Evolutionary conservation across 2,329 filamentous ascomycete species (phyloP).

Genomic region (Calonectria honghensis): DNA sequence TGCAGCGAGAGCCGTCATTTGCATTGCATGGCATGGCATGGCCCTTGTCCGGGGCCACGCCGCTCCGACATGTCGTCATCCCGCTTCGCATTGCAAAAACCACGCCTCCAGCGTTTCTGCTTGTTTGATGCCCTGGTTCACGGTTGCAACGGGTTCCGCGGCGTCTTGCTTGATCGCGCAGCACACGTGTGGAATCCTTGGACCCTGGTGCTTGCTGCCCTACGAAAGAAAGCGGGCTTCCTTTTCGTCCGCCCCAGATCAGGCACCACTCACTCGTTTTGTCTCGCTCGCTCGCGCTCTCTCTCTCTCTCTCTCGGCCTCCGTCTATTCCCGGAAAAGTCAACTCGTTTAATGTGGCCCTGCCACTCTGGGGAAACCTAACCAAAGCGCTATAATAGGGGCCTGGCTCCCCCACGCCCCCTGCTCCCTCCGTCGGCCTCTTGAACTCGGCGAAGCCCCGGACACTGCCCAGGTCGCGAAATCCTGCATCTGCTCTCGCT

Average conservation of each 20-base stretch:
- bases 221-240: not conserved
- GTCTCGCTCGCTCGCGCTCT: no score
- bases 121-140: not conserved
- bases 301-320: not conserved
- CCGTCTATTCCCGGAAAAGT: not conserved
- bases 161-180: not conserved
- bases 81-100: not conserved
- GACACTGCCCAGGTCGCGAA: conserved; percentile 5
- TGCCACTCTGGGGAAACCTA: conserved; percentile 27
- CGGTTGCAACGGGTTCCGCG: not conserved
- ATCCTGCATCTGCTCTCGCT: conserved; percentile 1
- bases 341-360: not conserved
- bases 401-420: not conserved
- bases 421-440: conserved; percentile 13
- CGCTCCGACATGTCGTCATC: conserved; percentile 22
- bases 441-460: conserved; percentile 2
- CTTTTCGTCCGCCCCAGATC: not conserved
- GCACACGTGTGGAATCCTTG: not conserved
- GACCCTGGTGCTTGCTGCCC: not conserved
- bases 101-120: conserved; percentile 4
- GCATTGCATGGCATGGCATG: not conserved
- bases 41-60: conserved; percentile 5
- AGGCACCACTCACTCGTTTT: no score
- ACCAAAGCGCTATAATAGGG: conserved; percentile 14
- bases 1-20: not conserved